Conservation (phyloP, 2,329 filamentous ascomycete genomes). For the Sporothrix mexicana region DNA sequence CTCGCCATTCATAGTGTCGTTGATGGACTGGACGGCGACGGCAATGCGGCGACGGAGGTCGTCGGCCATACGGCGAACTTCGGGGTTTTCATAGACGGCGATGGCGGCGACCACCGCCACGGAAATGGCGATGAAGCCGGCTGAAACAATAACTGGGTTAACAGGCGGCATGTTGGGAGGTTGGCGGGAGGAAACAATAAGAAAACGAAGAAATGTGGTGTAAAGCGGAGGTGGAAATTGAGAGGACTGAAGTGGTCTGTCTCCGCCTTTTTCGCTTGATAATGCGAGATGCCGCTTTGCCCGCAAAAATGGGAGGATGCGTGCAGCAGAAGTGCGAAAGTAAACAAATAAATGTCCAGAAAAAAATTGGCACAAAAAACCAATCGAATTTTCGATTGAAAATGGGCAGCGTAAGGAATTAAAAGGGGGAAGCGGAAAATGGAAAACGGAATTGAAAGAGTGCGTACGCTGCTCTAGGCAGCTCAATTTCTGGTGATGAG, state of each 20-base stretch:
- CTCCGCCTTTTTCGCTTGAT: slow-evolving; percentile 17
- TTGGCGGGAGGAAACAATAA: neutral
- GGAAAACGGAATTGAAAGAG: neutral
- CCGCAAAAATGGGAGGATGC: slow-evolving; percentile 4
- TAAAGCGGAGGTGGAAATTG: neutral
- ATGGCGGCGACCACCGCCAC: slow-evolving; percentile 64
- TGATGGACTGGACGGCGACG: slow-evolving; percentile 63
- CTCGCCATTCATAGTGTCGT: slow-evolving; percentile 59
- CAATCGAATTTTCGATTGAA: neutral
- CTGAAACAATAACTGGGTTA: slow-evolving; percentile 63
- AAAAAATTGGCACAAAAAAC: slow-evolving; percentile 6
- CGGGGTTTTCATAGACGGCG: slow-evolving; percentile 68
- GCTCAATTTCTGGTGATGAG: slow-evolving; percentile 31
- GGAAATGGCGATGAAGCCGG: slow-evolving; percentile 62
- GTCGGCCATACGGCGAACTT: slow-evolving; percentile 65
- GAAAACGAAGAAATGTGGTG: neutral
- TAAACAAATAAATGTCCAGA: neutral
- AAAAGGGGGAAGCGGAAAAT: neutral
- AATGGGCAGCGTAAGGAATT: neutral
- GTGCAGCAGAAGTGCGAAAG: neutral
- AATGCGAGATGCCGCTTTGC: slow-evolving; percentile 2
- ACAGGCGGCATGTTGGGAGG: slow-evolving; percentile 55
- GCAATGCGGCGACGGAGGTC: slow-evolving; percentile 67
- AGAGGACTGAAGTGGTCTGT: neutral
- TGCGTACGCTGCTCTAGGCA: slow-evolving; percentile 27